phyloP scores from a whole-genome alignment of 768 basidiomycete genomes.

The Suillus lakei region DNA sequence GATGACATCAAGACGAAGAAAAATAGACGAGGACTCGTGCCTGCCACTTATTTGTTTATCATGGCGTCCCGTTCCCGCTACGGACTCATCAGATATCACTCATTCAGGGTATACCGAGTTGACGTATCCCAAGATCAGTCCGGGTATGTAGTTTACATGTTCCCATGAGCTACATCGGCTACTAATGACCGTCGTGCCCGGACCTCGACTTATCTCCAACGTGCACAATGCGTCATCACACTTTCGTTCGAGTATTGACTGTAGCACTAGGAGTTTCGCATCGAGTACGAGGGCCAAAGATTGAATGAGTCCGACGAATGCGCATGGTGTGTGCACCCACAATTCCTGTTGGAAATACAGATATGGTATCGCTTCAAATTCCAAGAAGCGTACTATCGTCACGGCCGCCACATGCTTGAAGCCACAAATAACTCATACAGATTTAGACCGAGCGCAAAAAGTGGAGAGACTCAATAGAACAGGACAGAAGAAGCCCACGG shows the following conservation, averaged over 20 bases:
- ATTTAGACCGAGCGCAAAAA: background rate
- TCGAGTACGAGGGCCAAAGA: background rate
- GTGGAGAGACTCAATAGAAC: background rate
- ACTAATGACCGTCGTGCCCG: background rate
- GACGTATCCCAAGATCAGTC: background rate
- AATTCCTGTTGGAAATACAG: background rate
- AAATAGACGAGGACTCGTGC: conserved; percentile 9
- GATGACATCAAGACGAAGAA: background rate
- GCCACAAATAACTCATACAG: background rate
- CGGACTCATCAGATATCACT: conserved; percentile 1
- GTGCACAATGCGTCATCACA: background rate
- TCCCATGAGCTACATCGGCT: conserved; percentile 5
- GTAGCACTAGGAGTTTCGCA: background rate
- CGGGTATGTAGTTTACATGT: background rate
- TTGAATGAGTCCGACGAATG: background rate
- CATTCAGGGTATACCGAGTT: background rate
- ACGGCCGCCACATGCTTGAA: background rate
- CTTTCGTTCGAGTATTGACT: background rate
- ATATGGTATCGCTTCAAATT: background rate
- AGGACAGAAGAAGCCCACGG: background rate
- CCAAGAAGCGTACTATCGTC: conserved; percentile 1
- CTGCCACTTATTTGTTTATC: background rate
- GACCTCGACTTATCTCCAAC: background rate
- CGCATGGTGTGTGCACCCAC: no score
- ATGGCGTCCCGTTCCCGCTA: conserved; percentile 9